Conservation (phyloP, 1,284 basidiomycete species). For the Tilletia caries region DNA sequence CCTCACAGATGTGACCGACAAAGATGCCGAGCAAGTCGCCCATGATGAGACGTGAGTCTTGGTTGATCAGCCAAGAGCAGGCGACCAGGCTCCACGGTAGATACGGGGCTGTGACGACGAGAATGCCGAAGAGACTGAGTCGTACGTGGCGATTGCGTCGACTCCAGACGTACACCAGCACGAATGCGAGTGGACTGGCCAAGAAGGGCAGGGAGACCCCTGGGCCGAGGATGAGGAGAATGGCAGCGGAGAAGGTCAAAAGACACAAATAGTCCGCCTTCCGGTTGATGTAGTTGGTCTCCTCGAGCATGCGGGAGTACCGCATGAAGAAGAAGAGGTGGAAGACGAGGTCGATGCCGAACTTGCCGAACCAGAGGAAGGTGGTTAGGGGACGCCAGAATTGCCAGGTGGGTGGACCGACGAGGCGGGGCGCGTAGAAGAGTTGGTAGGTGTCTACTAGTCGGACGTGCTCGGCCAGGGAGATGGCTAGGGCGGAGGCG, state of each 20-base stretch:
- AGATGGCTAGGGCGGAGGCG: slow-evolving; percentile 27
- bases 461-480: slow-evolving; percentile 41
- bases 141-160: slow-evolving; percentile 85
- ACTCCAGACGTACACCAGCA: slow-evolving; percentile 95
- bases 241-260: slow-evolving; percentile 71
- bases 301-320: slow-evolving; percentile 91
- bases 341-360: slow-evolving; percentile 91
- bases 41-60: slow-evolving; percentile 77
- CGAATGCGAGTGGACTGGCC: slow-evolving; percentile 51
- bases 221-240: slow-evolving; percentile 55
- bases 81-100: slow-evolving; percentile 83
- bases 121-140: slow-evolving; percentile 88
- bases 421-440: slow-evolving; percentile 42
- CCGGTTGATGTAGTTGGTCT: slow-evolving; percentile 84
- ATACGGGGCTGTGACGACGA: slow-evolving; percentile 93
- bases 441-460: slow-evolving; percentile 42
- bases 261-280: slow-evolving; percentile 89
- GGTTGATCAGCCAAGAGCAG: slow-evolving; percentile 83
- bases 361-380: slow-evolving; percentile 91
- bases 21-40: slow-evolving; percentile 66
- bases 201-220: slow-evolving; percentile 54
- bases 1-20: slow-evolving; percentile 49
- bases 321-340: slow-evolving; percentile 98
- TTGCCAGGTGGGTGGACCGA: slow-evolving; percentile 57
- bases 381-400: slow-evolving; percentile 83